Conservation (phyloP, 768 basidiomycete genomes). For the Amanita inopinata region DNA sequence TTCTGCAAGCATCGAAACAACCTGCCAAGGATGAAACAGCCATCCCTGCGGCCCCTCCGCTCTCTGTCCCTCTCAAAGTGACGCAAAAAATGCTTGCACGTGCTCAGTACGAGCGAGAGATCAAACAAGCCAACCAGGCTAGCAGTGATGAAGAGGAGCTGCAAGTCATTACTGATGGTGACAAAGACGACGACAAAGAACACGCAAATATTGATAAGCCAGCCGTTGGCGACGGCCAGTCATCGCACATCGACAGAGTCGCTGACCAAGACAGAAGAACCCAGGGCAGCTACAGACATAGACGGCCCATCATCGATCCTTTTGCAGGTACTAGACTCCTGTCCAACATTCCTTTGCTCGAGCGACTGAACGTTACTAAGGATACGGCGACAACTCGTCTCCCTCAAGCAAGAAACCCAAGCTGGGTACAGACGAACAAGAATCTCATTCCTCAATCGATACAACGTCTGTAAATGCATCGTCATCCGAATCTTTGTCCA, state of each 20-base stretch:
- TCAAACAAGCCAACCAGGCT: constrained; percentile 36
- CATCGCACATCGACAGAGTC: neutral
- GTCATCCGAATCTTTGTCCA: constrained; percentile 9
- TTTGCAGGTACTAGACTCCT: constrained; percentile 43
- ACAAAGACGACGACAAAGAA: constrained; percentile 10
- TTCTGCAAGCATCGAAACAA: constrained; percentile 43
- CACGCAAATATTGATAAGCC: constrained; percentile 18
- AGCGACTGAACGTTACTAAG: constrained; percentile 13
- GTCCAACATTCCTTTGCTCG: neutral
- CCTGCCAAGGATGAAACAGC: neutral
- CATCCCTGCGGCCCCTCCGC: neutral
- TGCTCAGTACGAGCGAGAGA: constrained; percentile 48
- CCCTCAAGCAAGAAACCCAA: constrained; percentile 10
- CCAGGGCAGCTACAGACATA: constrained; percentile 28
- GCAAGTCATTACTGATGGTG: constrained; percentile 30
- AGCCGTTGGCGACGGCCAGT: neutral
- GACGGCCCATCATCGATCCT: constrained; percentile 48
- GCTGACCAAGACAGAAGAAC: constrained; percentile 2
- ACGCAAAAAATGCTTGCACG: constrained; percentile 71
- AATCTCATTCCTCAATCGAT: constrained; percentile 2
- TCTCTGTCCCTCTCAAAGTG: constrained; percentile 39
- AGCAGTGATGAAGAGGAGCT: constrained; percentile 27
- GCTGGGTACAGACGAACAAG: constrained; percentile 9
- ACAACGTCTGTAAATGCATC: constrained; percentile 1
- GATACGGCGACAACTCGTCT: constrained; percentile 24